Evolutionary conservation across 2,329 filamentous ascomycete genomes (phyloP).

Genomic region (Cryphonectria japonica): DNA sequence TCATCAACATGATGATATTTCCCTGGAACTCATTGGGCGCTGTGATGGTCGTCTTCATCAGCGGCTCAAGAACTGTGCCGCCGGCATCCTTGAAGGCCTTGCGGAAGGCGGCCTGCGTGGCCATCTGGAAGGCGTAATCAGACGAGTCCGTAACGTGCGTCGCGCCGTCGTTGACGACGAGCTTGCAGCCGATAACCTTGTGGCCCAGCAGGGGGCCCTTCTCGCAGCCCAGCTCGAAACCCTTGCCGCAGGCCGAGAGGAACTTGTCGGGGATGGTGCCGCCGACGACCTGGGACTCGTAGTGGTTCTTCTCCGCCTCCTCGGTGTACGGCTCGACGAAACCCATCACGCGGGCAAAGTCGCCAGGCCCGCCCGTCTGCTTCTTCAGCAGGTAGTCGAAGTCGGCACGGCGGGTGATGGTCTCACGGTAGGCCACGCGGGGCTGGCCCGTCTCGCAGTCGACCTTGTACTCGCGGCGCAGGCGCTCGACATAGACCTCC

Average conservation of each 20-base stretch:
- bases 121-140: slow-evolving; percentile 93
- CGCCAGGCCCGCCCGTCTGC: slow-evolving; percentile 92
- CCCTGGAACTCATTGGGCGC: slow-evolving; percentile 98
- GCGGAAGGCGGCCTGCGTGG: slow-evolving; percentile 94
- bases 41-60: slow-evolving; percentile 98
- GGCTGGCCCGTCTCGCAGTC: slow-evolving; percentile 96
- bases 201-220: slow-evolving; percentile 93
- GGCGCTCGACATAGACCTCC: slow-evolving; percentile 96
- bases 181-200: slow-evolving; percentile 83
- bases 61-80: slow-evolving; percentile 86
- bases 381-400: slow-evolving; percentile 96
- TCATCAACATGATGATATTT: slow-evolving; percentile 90
- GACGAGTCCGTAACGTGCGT: slow-evolving; percentile 98
- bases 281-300: slow-evolving; percentile 85
- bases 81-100: slow-evolving; percentile 84
- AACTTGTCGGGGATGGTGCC: slow-evolving; percentile 96
- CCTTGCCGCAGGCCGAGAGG: slow-evolving; percentile 91
- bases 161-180: slow-evolving; percentile 94
- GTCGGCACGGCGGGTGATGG: slow-evolving; percentile 75
- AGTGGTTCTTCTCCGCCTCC: slow-evolving; percentile 73
- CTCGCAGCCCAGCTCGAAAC: slow-evolving; percentile 80
- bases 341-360: slow-evolving; percentile 90
- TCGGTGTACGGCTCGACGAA: slow-evolving; percentile 84
- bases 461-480: slow-evolving; percentile 94
- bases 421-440: slow-evolving; percentile 96